Percentiles rank a stretch among this genome's conserved stretches.
phyloP scores from a whole-genome alignment of 2,329 filamentous ascomycete genomes.

The Hymenoscyphus fructigenus region DNA sequence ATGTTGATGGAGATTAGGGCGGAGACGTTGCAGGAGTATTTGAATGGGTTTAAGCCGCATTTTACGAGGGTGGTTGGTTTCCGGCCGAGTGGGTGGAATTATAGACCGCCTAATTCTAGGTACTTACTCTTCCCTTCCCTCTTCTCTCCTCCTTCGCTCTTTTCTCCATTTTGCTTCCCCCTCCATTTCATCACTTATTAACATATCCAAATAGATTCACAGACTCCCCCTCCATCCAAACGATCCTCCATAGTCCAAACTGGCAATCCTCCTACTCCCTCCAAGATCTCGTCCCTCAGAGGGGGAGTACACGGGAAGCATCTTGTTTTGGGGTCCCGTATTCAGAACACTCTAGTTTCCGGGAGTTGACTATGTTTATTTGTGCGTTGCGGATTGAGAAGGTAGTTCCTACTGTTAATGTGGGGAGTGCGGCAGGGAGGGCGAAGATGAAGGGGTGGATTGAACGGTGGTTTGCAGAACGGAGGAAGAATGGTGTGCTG shows the following conservation, averaged over 20 bases:
- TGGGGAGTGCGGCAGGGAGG: conserved; percentile 57
- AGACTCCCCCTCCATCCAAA: conserved; percentile 61
- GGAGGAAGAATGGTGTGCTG: conserved; percentile 55
- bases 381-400: conserved; percentile 84
- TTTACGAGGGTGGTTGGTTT: conserved; percentile 90
- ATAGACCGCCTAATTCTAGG: conserved; percentile 67
- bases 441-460: conserved; percentile 64
- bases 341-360: conserved; percentile 91
- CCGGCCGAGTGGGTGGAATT: conserved; percentile 92
- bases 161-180: background rate
- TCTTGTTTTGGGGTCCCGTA: conserved; percentile 95
- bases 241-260: conserved; percentile 56
- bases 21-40: conserved; percentile 87
- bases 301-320: conserved; percentile 78
- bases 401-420: conserved; percentile 91
- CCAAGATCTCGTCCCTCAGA: conserved; percentile 73
- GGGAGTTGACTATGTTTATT: conserved; percentile 91
- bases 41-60: conserved; percentile 73
- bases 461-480: conserved; percentile 60
- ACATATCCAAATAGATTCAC: conserved; percentile 42
- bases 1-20: conserved; percentile 90
- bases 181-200: background rate
- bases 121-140: conserved; percentile 36
- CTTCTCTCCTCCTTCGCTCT: background rate
- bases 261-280: conserved; percentile 77